Conservation (phyloP, 2,329 filamentous ascomycete genomes). For the Ophiostoma ulmi region DNA sequence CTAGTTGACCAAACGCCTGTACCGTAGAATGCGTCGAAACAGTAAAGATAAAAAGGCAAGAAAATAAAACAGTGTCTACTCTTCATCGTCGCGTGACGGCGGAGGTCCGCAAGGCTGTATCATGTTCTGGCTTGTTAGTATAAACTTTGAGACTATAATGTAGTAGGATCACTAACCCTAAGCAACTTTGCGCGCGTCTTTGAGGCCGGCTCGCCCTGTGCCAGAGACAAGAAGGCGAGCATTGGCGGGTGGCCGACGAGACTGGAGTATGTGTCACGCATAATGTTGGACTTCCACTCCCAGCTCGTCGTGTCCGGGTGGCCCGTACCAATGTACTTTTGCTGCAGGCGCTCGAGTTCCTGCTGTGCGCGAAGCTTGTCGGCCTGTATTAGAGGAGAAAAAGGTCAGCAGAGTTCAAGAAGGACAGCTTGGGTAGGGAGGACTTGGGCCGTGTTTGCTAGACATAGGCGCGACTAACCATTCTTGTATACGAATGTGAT, state of each 20-base stretch:
- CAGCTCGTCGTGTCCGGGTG: constrained; percentile 95
- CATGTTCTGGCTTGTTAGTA: constrained; percentile 52
- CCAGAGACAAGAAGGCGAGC: constrained; percentile 82
- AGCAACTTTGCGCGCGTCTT: constrained; percentile 76
- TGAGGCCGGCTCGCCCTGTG: constrained; percentile 77
- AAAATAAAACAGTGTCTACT: constrained; percentile 5
- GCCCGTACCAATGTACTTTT: constrained; percentile 91
- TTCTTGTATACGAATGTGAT: neutral
- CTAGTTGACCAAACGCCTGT: neutral
- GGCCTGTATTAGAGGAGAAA: constrained; percentile 50
- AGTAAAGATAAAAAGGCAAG: neutral
- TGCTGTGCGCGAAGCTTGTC: constrained; percentile 97
- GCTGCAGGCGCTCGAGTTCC: constrained; percentile 93
- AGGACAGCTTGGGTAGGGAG: neutral
- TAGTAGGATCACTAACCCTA: constrained; percentile 47
- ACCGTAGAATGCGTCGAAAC: neutral
- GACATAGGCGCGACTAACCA: neutral
- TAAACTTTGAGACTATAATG: too few species aligned
- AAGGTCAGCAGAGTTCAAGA: neutral
- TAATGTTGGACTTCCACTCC: constrained; percentile 95
- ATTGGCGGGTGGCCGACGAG: constrained; percentile 87
- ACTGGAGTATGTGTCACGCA: constrained; percentile 84
- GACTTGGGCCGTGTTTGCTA: neutral
- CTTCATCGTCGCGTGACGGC: constrained; percentile 48
- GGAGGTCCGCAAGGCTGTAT: constrained; percentile 56